Evolutionary conservation across 2,329 filamentous ascomycete species (phyloP).

Genomic region (Alternaria sp.): DNA sequence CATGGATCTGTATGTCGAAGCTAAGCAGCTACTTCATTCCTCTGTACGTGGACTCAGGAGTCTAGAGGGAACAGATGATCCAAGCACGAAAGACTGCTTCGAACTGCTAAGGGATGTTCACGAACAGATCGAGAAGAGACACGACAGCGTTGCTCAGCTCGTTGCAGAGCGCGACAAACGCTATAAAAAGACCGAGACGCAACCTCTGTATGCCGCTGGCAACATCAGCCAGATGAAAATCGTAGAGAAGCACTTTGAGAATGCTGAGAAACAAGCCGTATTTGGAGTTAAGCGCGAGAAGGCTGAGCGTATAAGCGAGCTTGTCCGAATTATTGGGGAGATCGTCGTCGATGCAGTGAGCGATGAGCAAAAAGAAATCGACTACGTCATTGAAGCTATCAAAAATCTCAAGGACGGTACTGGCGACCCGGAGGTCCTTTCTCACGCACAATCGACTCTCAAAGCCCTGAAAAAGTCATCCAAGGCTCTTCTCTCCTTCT

Average conservation of each 20-base stretch:
- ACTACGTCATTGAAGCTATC: slow-evolving; percentile 57
- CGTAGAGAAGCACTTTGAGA: slow-evolving; percentile 55
- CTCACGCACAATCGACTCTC: slow-evolving; percentile 40
- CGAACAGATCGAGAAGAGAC: slow-evolving; percentile 58
- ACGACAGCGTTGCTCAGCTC: slow-evolving; percentile 59
- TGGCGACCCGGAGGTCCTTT: slow-evolving; percentile 25
- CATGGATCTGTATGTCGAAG: slow-evolving; percentile 55
- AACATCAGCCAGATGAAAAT: slow-evolving; percentile 61
- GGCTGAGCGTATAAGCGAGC: slow-evolving; percentile 58
- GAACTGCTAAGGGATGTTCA: slow-evolving; percentile 55
- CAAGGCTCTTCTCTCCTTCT: slow-evolving; percentile 52
- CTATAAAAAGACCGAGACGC: slow-evolving; percentile 63
- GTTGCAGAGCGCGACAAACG: slow-evolving; percentile 63
- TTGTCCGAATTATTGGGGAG: slow-evolving; percentile 62
- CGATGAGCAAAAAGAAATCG: slow-evolving; percentile 60
- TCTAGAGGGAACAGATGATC: slow-evolving; percentile 23
- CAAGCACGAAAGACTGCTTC: slow-evolving; percentile 34
- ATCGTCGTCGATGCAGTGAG: slow-evolving; percentile 60
- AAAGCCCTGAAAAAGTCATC: slow-evolving; percentile 49
- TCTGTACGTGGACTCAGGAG: slow-evolving; percentile 35
- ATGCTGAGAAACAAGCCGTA: slow-evolving; percentile 60
- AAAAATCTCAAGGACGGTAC: slow-evolving; percentile 49
- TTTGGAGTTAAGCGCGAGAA: slow-evolving; percentile 59
- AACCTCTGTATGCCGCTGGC: slow-evolving; percentile 60
- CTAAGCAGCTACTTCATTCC: slow-evolving; percentile 35